Conservation (phyloP, 202 grass and related monocot species). For the Musa balbisiana region DNA sequence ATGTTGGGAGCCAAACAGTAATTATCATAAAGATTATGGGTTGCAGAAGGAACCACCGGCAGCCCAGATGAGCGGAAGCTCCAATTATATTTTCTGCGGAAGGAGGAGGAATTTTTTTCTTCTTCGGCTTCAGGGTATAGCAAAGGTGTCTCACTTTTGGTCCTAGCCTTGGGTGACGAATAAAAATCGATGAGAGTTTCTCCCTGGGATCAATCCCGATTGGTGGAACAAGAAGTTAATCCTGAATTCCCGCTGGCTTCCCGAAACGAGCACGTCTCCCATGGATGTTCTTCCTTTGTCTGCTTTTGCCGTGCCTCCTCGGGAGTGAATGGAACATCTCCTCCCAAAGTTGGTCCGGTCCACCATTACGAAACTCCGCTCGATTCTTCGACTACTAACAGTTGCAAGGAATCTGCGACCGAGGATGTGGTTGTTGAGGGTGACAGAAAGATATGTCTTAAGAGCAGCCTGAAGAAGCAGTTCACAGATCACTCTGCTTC, state of each 20-base stretch:
- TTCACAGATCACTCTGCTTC: constrained; percentile 37
- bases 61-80: constrained; percentile 40
- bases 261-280: constrained; percentile 37
- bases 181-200: constrained; percentile 63
- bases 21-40: too few relatives aligned
- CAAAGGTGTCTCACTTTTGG: constrained; percentile 65
- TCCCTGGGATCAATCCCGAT: constrained; percentile 60
- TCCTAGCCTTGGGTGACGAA: constrained; percentile 55
- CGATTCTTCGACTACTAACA: constrained; percentile 31
- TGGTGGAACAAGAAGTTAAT: constrained; percentile 48
- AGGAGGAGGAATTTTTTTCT: constrained; percentile 91
- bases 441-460: constrained; percentile 51
- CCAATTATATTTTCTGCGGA: constrained; percentile 80
- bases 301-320: constrained; percentile 51
- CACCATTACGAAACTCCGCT: constrained; percentile 24
- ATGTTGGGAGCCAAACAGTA: too few relatives aligned
- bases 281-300: constrained; percentile 63
- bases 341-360: constrained; percentile 28
- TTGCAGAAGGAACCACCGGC: not conserved
- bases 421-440: constrained; percentile 19
- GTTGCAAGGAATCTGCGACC: constrained; percentile 26
- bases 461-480: constrained; percentile 63
- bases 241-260: constrained; percentile 53
- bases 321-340: constrained; percentile 42
- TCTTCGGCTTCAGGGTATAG: constrained; percentile 78